A percentile compares a stretch with the other conserved stretches of the same genome.
phyloP scores from a whole-genome alignment of 768 basidiomycete genomes.

The Favolaschia claudopus region DNA sequence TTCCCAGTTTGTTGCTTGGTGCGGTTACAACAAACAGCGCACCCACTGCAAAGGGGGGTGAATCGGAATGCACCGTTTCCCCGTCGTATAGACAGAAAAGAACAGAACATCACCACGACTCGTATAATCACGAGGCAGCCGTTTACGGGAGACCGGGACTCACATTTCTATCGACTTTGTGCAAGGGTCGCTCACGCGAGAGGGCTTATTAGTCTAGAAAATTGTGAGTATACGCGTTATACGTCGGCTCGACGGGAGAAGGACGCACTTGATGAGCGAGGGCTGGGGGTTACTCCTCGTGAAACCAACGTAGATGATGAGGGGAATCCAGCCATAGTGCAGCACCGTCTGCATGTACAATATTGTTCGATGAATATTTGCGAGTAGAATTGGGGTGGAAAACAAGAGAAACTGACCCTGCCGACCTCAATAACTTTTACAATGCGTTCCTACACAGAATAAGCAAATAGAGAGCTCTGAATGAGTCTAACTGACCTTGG shows the following conservation, averaged over 20 bases:
- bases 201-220: slow-evolving; percentile 86
- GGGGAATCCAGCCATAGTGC: slow-evolving; percentile 96
- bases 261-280: slow-evolving; percentile 91
- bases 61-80: slow-evolving; percentile 44
- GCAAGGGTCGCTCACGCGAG: slow-evolving; percentile 67
- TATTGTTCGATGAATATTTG: slow-evolving; percentile 2
- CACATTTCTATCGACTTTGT: slow-evolving; percentile 45
- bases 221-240: slow-evolving; percentile 6
- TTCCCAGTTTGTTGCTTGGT: slow-evolving; percentile 20
- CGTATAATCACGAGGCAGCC: slow-evolving; percentile 59
- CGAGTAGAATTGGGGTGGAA: background rate
- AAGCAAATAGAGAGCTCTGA: background rate
- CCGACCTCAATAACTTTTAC: slow-evolving; percentile 81
- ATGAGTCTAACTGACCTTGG: slow-evolving; percentile 64
- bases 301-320: slow-evolving; percentile 96
- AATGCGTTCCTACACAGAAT: slow-evolving; percentile 72
- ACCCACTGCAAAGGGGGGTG: slow-evolving; percentile 30
- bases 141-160: slow-evolving; percentile 25
- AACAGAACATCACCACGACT: slow-evolving; percentile 68
- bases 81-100: too few species aligned
- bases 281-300: slow-evolving; percentile 93
- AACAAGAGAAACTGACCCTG: slow-evolving; percentile 61
- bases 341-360: slow-evolving; percentile 71
- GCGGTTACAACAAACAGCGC: slow-evolving; percentile 55
- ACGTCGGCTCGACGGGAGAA: slow-evolving; percentile 5